Conservation (phyloP, 1,139 yeast genomes). For the Suhomyces kunorum region DNA sequence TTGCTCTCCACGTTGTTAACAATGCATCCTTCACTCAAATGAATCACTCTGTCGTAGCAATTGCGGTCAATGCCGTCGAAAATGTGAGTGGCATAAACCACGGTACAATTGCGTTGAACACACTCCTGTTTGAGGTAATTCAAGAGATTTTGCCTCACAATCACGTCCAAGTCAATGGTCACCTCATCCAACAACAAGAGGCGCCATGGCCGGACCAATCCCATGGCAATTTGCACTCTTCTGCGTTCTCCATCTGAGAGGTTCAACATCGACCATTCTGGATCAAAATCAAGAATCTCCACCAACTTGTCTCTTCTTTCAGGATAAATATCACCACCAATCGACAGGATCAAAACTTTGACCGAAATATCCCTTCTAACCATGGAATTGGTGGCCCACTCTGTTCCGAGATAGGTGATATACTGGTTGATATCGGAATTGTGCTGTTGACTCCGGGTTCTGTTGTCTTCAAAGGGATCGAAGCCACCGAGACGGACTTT, state of each 20-base stretch:
- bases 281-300: constrained; percentile 77
- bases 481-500: constrained; percentile 68
- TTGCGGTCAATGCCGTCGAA: constrained; percentile 82
- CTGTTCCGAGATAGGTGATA: constrained; percentile 87
- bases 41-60: constrained; percentile 89
- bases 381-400: constrained; percentile 93
- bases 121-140: constrained; percentile 74
- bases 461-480: constrained; percentile 83
- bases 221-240: constrained; percentile 92
- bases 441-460: constrained; percentile 35
- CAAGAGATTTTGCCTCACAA: constrained; percentile 76
- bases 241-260: constrained; percentile 95
- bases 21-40: constrained; percentile 66
- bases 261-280: constrained; percentile 88
- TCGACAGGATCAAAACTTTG: constrained; percentile 68
- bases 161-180: constrained; percentile 91
- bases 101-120: constrained; percentile 60
- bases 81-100: constrained; percentile 92
- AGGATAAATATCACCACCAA: constrained; percentile 75
- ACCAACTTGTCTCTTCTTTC: constrained; percentile 78
- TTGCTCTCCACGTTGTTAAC: constrained; percentile 28
- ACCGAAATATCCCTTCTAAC: constrained; percentile 92
- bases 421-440: constrained; percentile 48
- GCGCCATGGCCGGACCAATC: constrained; percentile 87
- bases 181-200: constrained; percentile 86